Conservation (phyloP, 164 flowering plant genomes). For the Protea cynaroides region DNA sequence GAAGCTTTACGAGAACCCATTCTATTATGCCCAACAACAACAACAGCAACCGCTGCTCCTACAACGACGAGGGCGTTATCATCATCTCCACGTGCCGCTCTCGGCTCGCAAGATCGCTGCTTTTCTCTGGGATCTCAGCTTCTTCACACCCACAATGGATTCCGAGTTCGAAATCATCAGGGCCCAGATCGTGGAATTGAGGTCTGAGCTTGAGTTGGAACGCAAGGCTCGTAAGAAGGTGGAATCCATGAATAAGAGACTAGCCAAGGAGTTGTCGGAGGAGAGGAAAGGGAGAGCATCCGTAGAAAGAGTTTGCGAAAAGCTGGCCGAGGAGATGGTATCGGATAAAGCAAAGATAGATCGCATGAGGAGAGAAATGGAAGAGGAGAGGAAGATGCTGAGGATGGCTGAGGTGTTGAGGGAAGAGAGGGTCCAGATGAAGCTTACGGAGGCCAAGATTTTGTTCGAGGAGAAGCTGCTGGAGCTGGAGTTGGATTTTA, state of each 20-base stretch:
- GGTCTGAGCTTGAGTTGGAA: constrained; percentile 45
- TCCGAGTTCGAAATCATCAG: constrained; percentile 41
- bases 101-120: constrained; percentile 41
- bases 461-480: constrained; percentile 46
- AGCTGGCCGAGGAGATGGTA: constrained; percentile 38
- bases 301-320: constrained; percentile 35
- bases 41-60: constrained; percentile 9
- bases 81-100: constrained; percentile 30
- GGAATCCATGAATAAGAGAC: constrained; percentile 41
- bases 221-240: constrained; percentile 43
- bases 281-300: constrained; percentile 49
- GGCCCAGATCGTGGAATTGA: constrained; percentile 45
- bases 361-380: constrained; percentile 41
- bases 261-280: constrained; percentile 37
- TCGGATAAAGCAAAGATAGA: constrained; percentile 28
- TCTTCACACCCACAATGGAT: constrained; percentile 41
- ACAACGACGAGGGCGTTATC: constrained; percentile 12
- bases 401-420: constrained; percentile 59
- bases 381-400: constrained; percentile 66
- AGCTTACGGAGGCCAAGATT: constrained; percentile 54
- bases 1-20: constrained; percentile 72
- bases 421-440: constrained; percentile 79
- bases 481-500: constrained; percentile 17
- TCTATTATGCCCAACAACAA: constrained; percentile 16
- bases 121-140: constrained; percentile 49